Conservation (phyloP, 331 rosid genomes). For the Saraca asoca region DNA sequence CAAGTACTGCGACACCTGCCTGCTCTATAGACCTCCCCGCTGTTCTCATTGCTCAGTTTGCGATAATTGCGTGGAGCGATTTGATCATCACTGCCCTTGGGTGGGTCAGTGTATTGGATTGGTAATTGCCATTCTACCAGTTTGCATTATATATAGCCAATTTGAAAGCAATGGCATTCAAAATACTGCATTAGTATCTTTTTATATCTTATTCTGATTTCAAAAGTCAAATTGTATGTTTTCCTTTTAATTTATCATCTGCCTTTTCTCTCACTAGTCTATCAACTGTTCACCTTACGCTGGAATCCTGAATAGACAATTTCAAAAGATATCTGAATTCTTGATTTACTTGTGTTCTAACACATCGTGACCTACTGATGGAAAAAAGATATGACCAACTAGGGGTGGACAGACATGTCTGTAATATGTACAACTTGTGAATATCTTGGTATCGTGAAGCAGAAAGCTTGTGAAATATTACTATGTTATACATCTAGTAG, state of each 20-base stretch:
- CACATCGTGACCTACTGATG: too few species aligned
- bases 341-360: not conserved
- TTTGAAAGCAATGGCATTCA: not conserved
- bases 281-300: not conserved
- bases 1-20: slow-evolving; percentile 77
- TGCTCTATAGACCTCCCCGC: slow-evolving; percentile 73
- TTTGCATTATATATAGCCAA: not conserved
- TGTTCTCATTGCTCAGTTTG: slow-evolving; percentile 82
- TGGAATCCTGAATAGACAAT: slow-evolving; percentile 1
- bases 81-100: slow-evolving; percentile 96
- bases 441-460: too few species aligned
- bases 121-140: slow-evolving; percentile 44
- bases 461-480: too few species aligned
- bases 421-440: too few species aligned
- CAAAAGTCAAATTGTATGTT: slow-evolving; percentile 8
- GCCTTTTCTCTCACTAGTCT: not conserved
- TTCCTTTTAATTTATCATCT: not conserved
- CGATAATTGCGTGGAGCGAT: slow-evolving; percentile 75
- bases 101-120: slow-evolving; percentile 83
- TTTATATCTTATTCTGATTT: not conserved
- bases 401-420: too few species aligned
- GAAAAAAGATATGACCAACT: too few species aligned
- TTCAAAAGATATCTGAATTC: slow-evolving; percentile 3
- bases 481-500: too few species aligned
- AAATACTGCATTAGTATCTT: not conserved